These are phyloP conservation scores for Alternaria ventricosa DNA, from an alignment of 2,329 filamentous ascomycete genomes.

Conservation along the genomic window DNA sequence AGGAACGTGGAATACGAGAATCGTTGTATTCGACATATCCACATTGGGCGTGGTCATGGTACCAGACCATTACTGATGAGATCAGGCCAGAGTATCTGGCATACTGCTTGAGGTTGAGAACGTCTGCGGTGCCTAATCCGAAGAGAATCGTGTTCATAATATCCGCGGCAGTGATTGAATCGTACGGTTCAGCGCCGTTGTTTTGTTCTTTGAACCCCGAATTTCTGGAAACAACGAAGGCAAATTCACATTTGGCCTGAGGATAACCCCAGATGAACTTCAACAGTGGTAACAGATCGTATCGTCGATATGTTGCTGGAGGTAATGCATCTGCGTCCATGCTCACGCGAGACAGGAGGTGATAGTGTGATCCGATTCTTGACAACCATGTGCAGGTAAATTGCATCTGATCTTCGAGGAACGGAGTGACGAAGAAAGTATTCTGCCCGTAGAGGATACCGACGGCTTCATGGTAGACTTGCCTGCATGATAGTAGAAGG, in stretches of 20 bases:
- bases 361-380: neutral
- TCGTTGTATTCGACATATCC: neutral
- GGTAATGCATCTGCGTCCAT: neutral
- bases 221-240: neutral
- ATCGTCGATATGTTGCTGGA: neutral
- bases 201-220: rapidly evolving
- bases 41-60: rapidly evolving
- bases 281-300: neutral
- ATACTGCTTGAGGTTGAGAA: neutral
- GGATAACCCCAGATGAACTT: neutral
- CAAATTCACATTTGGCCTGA: neutral
- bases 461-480: neutral
- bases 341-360: neutral
- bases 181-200: neutral
- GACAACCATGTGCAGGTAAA: neutral
- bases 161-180: neutral
- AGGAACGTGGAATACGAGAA: neutral
- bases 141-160: neutral
- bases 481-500: neutral
- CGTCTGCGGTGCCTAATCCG: neutral
- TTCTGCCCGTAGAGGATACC: neutral
- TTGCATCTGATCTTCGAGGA: neutral
- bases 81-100: neutral
- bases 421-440: neutral
- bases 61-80: neutral